phyloP scores from a whole-genome alignment of 2,329 filamentous ascomycete genomes.

The Reticulascus tulasneorum region DNA sequence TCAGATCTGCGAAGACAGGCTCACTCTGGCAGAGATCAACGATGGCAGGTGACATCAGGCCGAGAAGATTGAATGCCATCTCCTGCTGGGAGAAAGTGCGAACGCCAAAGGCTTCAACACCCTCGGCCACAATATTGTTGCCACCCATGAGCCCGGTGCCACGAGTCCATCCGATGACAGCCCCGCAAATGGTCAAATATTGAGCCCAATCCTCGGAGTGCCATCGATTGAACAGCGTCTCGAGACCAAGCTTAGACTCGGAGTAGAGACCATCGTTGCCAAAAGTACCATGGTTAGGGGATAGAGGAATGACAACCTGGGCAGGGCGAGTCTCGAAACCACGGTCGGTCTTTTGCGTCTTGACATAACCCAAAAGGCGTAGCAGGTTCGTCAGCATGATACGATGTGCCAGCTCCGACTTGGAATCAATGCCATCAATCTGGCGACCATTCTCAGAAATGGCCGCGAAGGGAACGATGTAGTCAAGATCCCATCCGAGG shows the following conservation, averaged over 20 bases:
- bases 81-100: conserved; percentile 98
- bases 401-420: conserved; percentile 94
- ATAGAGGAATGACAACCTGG: conserved; percentile 92
- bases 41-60: conserved; percentile 89
- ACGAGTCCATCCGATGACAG: conserved; percentile 98
- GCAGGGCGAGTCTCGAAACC: conserved; percentile 94
- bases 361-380: conserved; percentile 84
- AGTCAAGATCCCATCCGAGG: conserved; percentile 97
- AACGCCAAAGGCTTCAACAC: conserved; percentile 92
- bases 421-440: conserved; percentile 94
- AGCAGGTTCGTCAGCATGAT: conserved; percentile 99
- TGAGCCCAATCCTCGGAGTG: conserved; percentile 95
- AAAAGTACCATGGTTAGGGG: conserved; percentile 97
- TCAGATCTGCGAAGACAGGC: conserved; percentile 94
- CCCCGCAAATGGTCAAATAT: conserved; percentile 97
- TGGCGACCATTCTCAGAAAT: conserved; percentile 99
- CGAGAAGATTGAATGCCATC: conserved; percentile 98
- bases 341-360: conserved; percentile 80
- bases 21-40: conserved; percentile 94
- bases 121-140: conserved; percentile 96
- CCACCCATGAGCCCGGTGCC: conserved; percentile 96
- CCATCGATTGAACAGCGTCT: conserved; percentile 98
- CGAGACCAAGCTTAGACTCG: conserved; percentile 93
- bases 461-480: conserved; percentile 91
- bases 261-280: conserved; percentile 97